These are phyloP conservation scores for Cystobasidiaceae sp. DNA, from an alignment of 1,284 basidiomycete species.

Conservation along the genomic window DNA sequence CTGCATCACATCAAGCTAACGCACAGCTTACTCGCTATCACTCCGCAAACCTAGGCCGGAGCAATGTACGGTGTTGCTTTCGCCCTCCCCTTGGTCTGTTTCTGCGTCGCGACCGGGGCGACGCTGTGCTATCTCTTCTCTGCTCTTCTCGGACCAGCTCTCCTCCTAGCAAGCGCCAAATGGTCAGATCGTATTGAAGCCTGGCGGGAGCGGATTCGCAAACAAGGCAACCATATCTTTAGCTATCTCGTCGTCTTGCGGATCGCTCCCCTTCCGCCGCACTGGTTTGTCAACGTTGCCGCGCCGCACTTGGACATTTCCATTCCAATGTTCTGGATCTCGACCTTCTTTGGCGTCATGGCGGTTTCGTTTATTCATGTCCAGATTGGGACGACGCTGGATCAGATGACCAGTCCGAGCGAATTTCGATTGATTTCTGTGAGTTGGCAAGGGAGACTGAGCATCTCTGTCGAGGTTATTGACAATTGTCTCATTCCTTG, in stretches of 20 bases:
- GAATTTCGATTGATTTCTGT: conserved; percentile 89
- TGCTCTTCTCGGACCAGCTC: conserved; percentile 78
- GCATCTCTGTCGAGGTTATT: no score
- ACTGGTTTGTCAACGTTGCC: conserved; percentile 92
- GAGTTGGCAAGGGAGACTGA: background rate
- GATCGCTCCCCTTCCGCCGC: conserved; percentile 85
- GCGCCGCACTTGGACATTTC: conserved; percentile 89
- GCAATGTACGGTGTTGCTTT: conserved; percentile 90
- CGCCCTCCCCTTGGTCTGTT: conserved; percentile 84
- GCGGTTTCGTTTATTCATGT: conserved; percentile 92
- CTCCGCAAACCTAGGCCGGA: conserved; percentile 68
- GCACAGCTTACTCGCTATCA: background rate
- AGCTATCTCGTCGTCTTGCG: conserved; percentile 81
- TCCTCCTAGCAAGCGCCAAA: conserved; percentile 68
- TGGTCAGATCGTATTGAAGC: conserved; percentile 70
- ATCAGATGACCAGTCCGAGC: conserved; percentile 85
- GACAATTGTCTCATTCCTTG: background rate
- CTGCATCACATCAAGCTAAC: background rate
- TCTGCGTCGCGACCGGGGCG: conserved; percentile 84
- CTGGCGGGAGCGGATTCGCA: conserved; percentile 68
- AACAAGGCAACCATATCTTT: conserved; percentile 71
- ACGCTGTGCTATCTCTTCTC: conserved; percentile 90
- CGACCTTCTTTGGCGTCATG: conserved; percentile 83
- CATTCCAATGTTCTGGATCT: conserved; percentile 78
- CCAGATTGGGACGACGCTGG: conserved; percentile 80